Percentiles rank a stretch among this genome's conserved stretches.
phyloP scores from a whole-genome alignment of 495 filamentous ascomycete species.

The Cercophora newfieldiana region DNA sequence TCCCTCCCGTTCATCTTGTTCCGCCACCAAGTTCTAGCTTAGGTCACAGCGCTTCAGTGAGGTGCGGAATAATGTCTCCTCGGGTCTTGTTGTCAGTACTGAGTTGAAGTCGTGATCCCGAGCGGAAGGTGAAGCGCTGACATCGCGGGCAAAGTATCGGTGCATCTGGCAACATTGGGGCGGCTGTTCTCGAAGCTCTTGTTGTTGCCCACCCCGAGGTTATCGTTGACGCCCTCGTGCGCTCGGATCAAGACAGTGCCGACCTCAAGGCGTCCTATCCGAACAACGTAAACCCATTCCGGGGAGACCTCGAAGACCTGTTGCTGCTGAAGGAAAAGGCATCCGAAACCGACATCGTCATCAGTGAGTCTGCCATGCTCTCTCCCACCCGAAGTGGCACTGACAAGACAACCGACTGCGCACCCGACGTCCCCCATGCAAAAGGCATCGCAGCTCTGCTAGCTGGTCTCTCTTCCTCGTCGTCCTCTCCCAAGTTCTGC shows the following conservation, averaged over 20 bases:
- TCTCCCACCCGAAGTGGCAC: not conserved
- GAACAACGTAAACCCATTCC: not conserved
- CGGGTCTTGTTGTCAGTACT: not conserved
- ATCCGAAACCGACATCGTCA: slow-evolving; percentile 13
- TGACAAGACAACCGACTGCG: slow-evolving; percentile 13
- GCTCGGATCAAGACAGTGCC: slow-evolving; percentile 3
- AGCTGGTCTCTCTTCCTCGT: slow-evolving; percentile 3
- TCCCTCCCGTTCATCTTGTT: not conserved
- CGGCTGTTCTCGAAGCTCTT: slow-evolving; percentile 13
- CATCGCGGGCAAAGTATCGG: too few species aligned
- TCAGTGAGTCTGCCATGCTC: slow-evolving; percentile 4
- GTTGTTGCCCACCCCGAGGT: slow-evolving; percentile 1
- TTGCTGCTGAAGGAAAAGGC: slow-evolving; percentile 6
- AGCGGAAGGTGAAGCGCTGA: too few species aligned
- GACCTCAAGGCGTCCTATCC: slow-evolving; percentile 7
- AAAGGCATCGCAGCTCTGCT: slow-evolving; percentile 14
- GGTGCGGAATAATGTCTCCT: not conserved
- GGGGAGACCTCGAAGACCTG: slow-evolving; percentile 4
- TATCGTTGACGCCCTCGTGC: slow-evolving; percentile 15
- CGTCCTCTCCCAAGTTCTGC: slow-evolving; percentile 14
- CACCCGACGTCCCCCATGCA: slow-evolving; percentile 12
- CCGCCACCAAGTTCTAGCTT: not conserved
- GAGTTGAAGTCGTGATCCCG: too few species aligned
- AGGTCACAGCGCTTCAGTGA: not conserved
- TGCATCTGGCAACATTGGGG: slow-evolving; percentile 22